These are phyloP conservation scores for Termitomyces sp. DNA, from an alignment of 768 basidiomycete species.

Conservation along the genomic window DNA sequence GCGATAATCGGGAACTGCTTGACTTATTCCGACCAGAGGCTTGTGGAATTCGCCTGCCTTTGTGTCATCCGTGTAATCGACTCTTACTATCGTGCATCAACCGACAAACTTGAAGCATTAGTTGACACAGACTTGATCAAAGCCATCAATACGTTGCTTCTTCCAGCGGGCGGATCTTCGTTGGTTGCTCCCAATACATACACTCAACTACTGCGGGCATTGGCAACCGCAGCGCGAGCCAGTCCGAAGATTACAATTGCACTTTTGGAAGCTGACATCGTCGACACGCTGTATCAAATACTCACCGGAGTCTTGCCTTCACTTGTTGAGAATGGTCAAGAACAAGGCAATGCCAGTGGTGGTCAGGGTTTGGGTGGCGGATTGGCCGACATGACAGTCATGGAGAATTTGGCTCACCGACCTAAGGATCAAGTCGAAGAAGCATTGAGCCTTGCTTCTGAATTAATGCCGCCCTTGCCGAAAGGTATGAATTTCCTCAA, in stretches of 20 bases:
- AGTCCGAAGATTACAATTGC: constrained; percentile 85
- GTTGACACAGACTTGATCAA: constrained; percentile 75
- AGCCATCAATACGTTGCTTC: constrained; percentile 79
- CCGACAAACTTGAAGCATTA: constrained; percentile 82
- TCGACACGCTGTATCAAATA: constrained; percentile 90
- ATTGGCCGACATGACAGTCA: constrained; percentile 93
- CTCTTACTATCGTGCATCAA: constrained; percentile 79
- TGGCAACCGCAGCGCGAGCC: constrained; percentile 83
- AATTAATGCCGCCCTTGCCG: constrained; percentile 88
- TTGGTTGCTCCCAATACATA: constrained; percentile 84
- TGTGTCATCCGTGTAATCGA: constrained; percentile 94
- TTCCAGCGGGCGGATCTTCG: constrained; percentile 83
- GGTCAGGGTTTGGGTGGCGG: constrained; percentile 86
- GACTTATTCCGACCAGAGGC: constrained; percentile 86
- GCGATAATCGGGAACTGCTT: constrained; percentile 92
- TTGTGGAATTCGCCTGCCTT: constrained; percentile 96
- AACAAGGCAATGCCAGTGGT: constrained; percentile 53
- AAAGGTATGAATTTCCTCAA: constrained; percentile 52
- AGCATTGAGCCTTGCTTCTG: constrained; percentile 80
- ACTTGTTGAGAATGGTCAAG: constrained; percentile 40
- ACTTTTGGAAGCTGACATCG: constrained; percentile 88
- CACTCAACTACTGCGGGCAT: constrained; percentile 77
- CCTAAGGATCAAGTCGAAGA: constrained; percentile 98
- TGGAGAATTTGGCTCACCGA: constrained; percentile 94
- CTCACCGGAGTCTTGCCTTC: constrained; percentile 91